Evolutionary conservation across 2,329 filamentous ascomycete species (phyloP).

Genomic region (Monosporascus sp.): DNA sequence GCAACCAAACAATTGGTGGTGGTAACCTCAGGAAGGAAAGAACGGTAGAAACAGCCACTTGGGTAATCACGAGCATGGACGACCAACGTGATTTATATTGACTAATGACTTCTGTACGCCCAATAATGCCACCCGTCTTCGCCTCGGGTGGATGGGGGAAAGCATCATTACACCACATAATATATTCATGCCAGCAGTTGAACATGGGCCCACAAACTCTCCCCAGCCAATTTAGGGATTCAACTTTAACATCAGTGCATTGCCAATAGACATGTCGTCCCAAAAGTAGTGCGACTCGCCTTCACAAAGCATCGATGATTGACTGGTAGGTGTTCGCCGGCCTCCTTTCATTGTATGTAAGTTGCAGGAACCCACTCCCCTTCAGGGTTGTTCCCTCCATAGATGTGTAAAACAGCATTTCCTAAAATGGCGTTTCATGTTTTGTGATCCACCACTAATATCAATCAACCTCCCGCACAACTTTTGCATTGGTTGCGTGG

Average conservation of each 20-base stretch:
- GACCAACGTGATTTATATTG: neutral
- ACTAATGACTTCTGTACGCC: neutral
- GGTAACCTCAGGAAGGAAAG: neutral
- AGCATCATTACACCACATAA: neutral
- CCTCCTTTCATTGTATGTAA: neutral
- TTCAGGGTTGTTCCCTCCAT: neutral
- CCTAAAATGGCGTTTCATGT: neutral
- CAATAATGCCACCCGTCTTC: neutral
- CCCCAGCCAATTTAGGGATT: neutral
- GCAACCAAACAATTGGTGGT: neutral
- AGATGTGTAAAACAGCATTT: neutral
- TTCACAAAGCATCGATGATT: neutral
- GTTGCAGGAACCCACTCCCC: no score
- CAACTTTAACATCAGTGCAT: neutral
- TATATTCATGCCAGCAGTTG: neutral
- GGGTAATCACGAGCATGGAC: neutral
- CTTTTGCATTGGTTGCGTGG: neutral
- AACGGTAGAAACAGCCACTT: neutral
- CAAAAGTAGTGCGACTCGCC: neutral
- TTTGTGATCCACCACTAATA: neutral
- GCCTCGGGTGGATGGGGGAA: neutral
- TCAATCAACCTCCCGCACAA: neutral
- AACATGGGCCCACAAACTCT: neutral
- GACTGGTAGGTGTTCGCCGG: neutral
- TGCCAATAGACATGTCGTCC: neutral